Base-by-base conservation (phyloP, 1,284 basidiomycete genomes). In the Meripilus lineatus region DNA sequence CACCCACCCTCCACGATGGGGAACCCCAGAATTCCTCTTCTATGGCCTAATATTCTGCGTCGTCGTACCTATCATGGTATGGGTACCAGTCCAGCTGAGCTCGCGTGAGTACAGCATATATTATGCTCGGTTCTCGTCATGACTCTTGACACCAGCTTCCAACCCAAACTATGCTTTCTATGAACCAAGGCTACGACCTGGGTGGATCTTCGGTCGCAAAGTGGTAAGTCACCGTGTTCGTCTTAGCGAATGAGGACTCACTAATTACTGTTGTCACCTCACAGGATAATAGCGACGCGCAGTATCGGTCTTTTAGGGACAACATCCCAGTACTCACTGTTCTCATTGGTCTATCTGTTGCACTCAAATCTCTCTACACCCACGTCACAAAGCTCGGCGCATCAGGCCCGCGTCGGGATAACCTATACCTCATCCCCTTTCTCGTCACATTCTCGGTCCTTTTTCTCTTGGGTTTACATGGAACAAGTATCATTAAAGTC, bases 261-360 rank as follows among this genome's bases (percentile, higher is more conserved):
- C 28, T 10, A 30, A 30, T 10, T 30, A n/a, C 28, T 30, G 28
- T 30, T n/a, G n/a, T n/a, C 8, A 30, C 8, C 28, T 10, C n/a
- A 30, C 34, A 92, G 89, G 92, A 95, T 60, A 89, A 85, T 58
- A 91, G 87, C 50, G 91, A 94, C 57, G 67, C 71, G 0, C 92
- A 94, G 67, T 93, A 92, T 59, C 84, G 85, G 18, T 76, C 80
- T 2, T 93, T 95, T 64, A 77, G 92, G 39, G 71, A 75, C 54
- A 90, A 90, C 57, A 59, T 93, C 32, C 74, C 79, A 14, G 59
- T 78, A 1, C 72, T 93, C 5, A 56, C 75, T 18, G 49, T 70
- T 33, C 74, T 87, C 8, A 74, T 77, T 10, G 51, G 61, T 36
- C 50, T 68, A 25, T 79, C 75, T 53, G 59, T 79, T 7, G 53